Base-by-base conservation (phyloP, 768 basidiomycete species). In the Lactarius deliciosus region DNA sequence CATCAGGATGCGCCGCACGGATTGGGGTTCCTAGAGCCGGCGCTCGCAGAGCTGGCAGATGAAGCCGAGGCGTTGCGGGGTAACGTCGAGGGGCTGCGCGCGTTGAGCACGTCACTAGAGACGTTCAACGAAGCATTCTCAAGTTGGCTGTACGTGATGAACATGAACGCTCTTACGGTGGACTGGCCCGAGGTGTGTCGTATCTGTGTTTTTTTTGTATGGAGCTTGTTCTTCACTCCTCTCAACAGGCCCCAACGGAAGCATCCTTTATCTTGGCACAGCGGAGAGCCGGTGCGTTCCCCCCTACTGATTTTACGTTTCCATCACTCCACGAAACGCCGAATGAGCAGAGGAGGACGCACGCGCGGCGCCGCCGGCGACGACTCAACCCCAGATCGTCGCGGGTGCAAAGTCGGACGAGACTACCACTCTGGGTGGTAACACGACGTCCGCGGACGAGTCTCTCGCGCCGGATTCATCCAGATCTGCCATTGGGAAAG, bases 71-170 rank as follows among this genome's bases (percentile, higher is more conserved):
- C 86, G 0, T 81, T 97, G 13, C 88, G 91, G 60, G 78, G 85
- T 10, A 95, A 95, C 75, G 77, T 92, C 11, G 85, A 90, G 69
- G 83, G 83, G 28, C 81, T 98, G 73, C 84, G 84, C 68, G 79
- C 81, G 30, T 83, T 98, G 68, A 87, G 88, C 75, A 81, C 88
- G 56, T 87, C 91, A 22, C 81, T 98, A 61, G 84, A 85, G 16
- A 87, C 86, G 5, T 96, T 96, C 81, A 97, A 97, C 75, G 95
- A 98, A 76, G 86, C 87, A 16, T 96, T 98, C 73, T 91, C 95
- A 16, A 93, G 91, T 74, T 96, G 88, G 84, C 77, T 96, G 13
- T 96, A 95, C 74, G 86, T 89, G 28, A 88, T 96, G 86, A 90
- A 92, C 74, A 96, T 98, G 93, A 94, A 96, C 74, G 87, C 93